These are phyloP conservation scores for Juglanconis sp. DNA, from an alignment of 2,329 filamentous ascomycete genomes.

Conservation along the genomic window DNA sequence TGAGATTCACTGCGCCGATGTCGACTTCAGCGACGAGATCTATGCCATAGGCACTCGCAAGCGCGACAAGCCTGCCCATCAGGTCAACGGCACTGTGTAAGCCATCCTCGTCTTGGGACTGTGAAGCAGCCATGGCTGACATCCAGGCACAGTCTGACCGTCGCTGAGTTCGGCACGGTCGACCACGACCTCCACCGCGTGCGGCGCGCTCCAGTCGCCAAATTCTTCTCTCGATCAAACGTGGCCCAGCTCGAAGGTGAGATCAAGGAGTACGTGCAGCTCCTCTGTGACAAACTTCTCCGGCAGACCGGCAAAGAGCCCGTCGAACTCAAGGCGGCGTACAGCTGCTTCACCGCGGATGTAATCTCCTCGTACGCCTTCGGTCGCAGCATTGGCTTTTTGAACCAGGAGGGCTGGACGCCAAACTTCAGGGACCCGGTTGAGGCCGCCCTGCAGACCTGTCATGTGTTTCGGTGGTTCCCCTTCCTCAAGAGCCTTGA, in stretches of 20 bases:
- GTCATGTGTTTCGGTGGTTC: slow-evolving; percentile 24
- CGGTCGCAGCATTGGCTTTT: slow-evolving; percentile 23
- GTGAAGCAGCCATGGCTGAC: not conserved
- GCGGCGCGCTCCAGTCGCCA: slow-evolving; percentile 18
- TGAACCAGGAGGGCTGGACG: slow-evolving; percentile 24
- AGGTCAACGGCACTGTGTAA: slow-evolving; percentile 12
- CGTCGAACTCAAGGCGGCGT: slow-evolving; percentile 16
- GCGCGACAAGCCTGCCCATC: slow-evolving; percentile 18
- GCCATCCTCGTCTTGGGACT: not conserved
- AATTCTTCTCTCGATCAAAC: slow-evolving; percentile 21
- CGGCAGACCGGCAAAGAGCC: slow-evolving; percentile 2
- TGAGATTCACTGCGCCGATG: slow-evolving; percentile 31
- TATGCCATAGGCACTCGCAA: slow-evolving; percentile 19
- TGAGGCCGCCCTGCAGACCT: slow-evolving; percentile 22
- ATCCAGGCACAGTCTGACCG: not conserved
- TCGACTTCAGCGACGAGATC: slow-evolving; percentile 26
- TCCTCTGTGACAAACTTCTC: slow-evolving; percentile 19
- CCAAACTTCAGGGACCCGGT: slow-evolving; percentile 24
- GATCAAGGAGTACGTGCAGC: slow-evolving; percentile 20
- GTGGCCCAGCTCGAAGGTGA: slow-evolving; percentile 20
- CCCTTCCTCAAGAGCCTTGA: slow-evolving; percentile 21
- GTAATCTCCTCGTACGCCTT: slow-evolving; percentile 19
- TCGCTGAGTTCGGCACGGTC: slow-evolving; percentile 12
- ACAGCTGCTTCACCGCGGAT: slow-evolving; percentile 15
- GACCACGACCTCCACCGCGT: slow-evolving; percentile 21